Conservation (phyloP, 2,329 filamentous ascomycete species). For the Raffaelea ambrosiae region DNA sequence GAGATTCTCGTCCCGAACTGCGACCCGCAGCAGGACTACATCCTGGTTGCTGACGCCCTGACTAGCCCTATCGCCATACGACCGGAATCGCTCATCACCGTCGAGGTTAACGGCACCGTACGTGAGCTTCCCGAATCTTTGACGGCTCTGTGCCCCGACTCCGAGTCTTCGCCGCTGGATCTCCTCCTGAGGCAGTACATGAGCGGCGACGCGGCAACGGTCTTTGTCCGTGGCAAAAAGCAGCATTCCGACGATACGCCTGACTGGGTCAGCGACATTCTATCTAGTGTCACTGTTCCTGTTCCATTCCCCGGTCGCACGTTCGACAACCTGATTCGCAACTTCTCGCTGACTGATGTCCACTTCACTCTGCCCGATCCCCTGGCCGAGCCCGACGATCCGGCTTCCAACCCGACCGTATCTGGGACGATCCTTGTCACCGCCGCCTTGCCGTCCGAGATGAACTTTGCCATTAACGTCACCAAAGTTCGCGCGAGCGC, state of each 20-base stretch:
- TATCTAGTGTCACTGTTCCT: constrained; percentile 75
- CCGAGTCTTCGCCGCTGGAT: constrained; percentile 75
- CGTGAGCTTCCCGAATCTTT: constrained; percentile 65
- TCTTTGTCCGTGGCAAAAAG: constrained; percentile 76
- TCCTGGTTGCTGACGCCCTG: constrained; percentile 67
- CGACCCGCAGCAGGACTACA: constrained; percentile 58
- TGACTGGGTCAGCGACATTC: constrained; percentile 70
- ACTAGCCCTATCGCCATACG: constrained; percentile 60
- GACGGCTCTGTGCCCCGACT: constrained; percentile 65
- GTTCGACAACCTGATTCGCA: constrained; percentile 75
- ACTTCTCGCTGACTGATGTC: constrained; percentile 78
- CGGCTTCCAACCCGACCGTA: constrained; percentile 66
- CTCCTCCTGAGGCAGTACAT: constrained; percentile 73
- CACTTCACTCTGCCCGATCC: constrained; percentile 80
- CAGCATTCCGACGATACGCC: constrained; percentile 61
- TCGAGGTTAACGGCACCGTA: constrained; percentile 65
- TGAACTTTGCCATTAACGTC: constrained; percentile 79
- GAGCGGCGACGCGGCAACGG: constrained; percentile 65
- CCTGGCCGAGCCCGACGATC: constrained; percentile 64
- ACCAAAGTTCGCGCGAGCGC: constrained; percentile 67
- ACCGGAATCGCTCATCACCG: constrained; percentile 57
- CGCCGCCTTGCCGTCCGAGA: constrained; percentile 70
- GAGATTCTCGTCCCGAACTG: constrained; percentile 82
- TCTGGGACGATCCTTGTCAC: constrained; percentile 77
- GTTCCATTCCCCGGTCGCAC: constrained; percentile 75